Evolutionary conservation across 2,329 filamentous ascomycete species (phyloP), one percentile per base, ranked within the genome.

Genomic region (Corinectria fuckeliana): DNA sequence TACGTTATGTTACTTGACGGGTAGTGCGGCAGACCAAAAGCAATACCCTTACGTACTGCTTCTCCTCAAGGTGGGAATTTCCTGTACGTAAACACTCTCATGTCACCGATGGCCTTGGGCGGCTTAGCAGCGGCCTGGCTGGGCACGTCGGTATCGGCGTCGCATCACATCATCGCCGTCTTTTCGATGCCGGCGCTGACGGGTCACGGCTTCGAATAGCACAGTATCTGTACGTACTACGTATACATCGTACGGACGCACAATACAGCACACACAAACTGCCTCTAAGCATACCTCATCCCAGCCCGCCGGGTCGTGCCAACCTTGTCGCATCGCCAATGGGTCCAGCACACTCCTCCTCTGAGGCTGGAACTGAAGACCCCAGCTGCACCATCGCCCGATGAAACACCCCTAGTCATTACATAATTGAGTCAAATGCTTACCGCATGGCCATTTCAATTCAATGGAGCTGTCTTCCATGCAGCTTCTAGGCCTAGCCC

Each of bases 11-110:
- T 50, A 55, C 23, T 13, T 11, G 14, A 18, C 42, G 42, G 42
- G 48, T 47, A 50, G 44, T 39, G 44, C 42, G 30, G 30, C 30
- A 44, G 32, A 10, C 45, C 52, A n/a, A 23, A 32, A 42, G 16
- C 51, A 48, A 50, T 30, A 42, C 36, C 50, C 42, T 59, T 59
- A 59, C 56, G 56, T 59, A 59, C 56, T 50, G 34, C 25, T 21
- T 47, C 41, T 16, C 18, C 14, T 14, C 5, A 20, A 18, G 7
- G 28, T 48, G 30, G 42, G 50, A 41, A 41, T 54, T 53, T 50
- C n/a, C 38, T 55, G 56, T 59, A 59, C 56, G 56, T 59, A 59
- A 59, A 32, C 47, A 28, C 25, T 36, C 32, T 50, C 49, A 21
- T 44, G 53, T 39, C 47, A 56, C 54, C 23, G 25, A 32, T 45